phyloP scores from a whole-genome alignment of 176 grass and related monocot species.

The Aegilops bicornis region DNA sequence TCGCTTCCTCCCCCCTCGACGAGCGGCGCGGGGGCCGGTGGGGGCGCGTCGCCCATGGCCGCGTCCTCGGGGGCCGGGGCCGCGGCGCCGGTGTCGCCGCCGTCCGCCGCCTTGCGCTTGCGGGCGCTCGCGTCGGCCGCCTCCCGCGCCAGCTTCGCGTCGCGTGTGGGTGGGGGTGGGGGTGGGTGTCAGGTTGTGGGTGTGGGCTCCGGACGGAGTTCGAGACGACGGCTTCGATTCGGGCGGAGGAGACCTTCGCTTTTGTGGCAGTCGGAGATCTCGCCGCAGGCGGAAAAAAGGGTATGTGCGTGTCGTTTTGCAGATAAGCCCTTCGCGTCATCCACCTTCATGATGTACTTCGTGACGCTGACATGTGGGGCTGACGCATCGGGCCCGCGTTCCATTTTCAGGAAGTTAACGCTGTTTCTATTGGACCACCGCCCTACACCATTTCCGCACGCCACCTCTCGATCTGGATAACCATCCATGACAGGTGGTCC shows the following conservation, averaged over 20 bases:
- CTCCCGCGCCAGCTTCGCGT: slow-evolving; percentile 84
- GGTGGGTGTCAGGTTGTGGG: not conserved
- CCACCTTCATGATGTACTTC: not conserved
- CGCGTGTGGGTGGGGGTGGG: not conserved
- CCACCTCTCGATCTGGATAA: not conserved
- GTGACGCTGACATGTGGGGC: not conserved
- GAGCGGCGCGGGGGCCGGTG: not conserved
- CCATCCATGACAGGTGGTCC: not conserved
- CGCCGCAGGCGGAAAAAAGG: slow-evolving; percentile 13
- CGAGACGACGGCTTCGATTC: slow-evolving; percentile 39
- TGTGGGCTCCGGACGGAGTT: not conserved
- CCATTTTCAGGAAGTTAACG: not conserved
- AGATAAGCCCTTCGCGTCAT: slow-evolving; percentile 8
- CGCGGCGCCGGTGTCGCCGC: slow-evolving; percentile 9
- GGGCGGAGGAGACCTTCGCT: slow-evolving; percentile 19
- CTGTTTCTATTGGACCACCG: not conserved
- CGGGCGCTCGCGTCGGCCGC: slow-evolving; percentile 81
- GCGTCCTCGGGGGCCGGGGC: slow-evolving; percentile 26
- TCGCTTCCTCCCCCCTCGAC: not conserved
- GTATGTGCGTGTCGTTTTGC: slow-evolving; percentile 4
- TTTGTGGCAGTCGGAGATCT: slow-evolving; percentile 46
- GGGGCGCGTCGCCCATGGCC: slow-evolving; percentile 36
- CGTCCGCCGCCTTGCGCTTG: slow-evolving; percentile 83
- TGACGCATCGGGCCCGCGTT: not conserved
- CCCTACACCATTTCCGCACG: not conserved